Evolutionary conservation across 306 rosid species (phyloP).

Genomic region (Citrullus mucosospermus): DNA sequence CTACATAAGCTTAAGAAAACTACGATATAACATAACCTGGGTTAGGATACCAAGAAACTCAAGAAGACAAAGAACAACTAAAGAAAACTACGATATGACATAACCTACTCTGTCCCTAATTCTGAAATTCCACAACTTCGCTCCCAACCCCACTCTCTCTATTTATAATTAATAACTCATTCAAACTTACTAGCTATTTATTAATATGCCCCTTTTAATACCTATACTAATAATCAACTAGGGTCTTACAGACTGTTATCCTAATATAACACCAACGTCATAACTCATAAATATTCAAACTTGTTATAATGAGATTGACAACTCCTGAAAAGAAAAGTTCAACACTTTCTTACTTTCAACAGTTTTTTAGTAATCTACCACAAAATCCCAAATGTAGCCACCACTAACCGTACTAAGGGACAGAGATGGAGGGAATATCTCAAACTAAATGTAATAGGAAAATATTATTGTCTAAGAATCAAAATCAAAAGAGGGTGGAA

Average conservation of each 20-base stretch:
- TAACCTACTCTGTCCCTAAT: too few relatives aligned
- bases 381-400: background rate
- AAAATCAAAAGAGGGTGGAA: background rate
- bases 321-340: background rate
- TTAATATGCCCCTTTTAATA: too few relatives aligned
- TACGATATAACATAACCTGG: too few relatives aligned
- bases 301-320: background rate
- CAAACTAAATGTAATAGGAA: background rate
- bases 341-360: background rate
- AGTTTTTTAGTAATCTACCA: background rate
- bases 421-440: background rate
- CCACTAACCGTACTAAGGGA: background rate
- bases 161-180: too few relatives aligned
- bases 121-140: too few relatives aligned
- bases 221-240: too few relatives aligned
- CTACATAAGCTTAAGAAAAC: background rate
- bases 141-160: too few relatives aligned
- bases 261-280: background rate
- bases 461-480: background rate
- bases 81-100: too few relatives aligned
- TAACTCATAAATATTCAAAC: background rate
- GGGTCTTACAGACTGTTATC: background rate
- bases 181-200: too few relatives aligned
- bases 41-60: too few relatives aligned
- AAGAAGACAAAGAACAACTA: too few relatives aligned